Percentiles rank a stretch among this genome's conserved stretches.
These are phyloP conservation scores for Acer yangbiense DNA, from an alignment of 345 rosid species.

Conservation along the genomic window DNA sequence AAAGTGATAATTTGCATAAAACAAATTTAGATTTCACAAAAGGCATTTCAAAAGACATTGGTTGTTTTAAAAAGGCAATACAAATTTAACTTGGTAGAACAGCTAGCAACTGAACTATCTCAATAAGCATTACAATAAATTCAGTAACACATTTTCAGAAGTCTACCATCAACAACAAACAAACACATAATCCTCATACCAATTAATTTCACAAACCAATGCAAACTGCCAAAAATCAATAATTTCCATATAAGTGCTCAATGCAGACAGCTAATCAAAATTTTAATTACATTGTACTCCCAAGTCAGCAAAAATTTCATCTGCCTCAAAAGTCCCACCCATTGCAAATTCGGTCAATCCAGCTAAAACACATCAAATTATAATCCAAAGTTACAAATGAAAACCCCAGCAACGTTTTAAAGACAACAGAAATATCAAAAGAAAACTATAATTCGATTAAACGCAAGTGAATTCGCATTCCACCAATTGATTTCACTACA, in stretches of 20 bases:
- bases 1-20: neutral
- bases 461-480: neutral
- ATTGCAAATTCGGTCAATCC: neutral
- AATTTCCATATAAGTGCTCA: neutral
- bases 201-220: neutral
- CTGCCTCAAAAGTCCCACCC: neutral
- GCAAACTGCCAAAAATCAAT: neutral
- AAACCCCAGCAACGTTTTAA: neutral
- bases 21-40: neutral
- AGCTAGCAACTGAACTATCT: neutral
- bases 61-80: neutral
- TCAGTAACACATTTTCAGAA: neutral
- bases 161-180: neutral
- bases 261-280: neutral
- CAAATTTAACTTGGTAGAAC: neutral
- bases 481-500: neutral
- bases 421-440: neutral
- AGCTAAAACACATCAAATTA: too few species aligned
- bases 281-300: neutral
- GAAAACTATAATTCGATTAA: neutral
- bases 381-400: neutral
- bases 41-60: neutral
- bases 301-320: neutral
- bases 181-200: neutral
- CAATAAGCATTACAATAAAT: neutral